These are phyloP conservation scores for Vitis hybrid DNA, from an alignment of 177 flowering plant species.

Conservation along the genomic window DNA sequence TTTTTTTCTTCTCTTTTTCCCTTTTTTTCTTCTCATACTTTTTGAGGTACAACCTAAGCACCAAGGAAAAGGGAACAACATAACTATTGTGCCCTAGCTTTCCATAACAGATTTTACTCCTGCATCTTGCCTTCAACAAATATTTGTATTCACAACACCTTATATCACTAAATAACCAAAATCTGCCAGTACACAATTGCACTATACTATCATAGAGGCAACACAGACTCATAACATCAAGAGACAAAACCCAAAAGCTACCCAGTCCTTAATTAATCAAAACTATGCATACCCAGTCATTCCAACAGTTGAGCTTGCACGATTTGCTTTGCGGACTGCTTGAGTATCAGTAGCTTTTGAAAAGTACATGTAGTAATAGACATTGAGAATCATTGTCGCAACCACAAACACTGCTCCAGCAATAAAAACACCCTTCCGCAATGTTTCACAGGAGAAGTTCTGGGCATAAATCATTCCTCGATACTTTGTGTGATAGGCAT, in stretches of 20 bases:
- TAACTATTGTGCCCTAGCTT: no score
- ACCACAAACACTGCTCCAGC: conserved; percentile 93
- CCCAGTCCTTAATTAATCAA: neutral
- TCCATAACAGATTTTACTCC: neutral
- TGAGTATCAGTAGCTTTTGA: conserved; percentile 62
- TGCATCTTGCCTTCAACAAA: neutral
- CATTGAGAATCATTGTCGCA: conserved; percentile 79
- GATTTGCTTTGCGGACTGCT: conserved; percentile 52
- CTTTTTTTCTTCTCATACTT: neutral
- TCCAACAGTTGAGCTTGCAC: conserved; percentile 67
- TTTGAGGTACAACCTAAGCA: no score
- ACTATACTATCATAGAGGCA: conserved; percentile 11
- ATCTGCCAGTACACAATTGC: neutral
- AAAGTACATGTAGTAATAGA: conserved; percentile 88
- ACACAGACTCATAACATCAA: conserved; percentile 4
- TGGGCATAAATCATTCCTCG: conserved; percentile 58
- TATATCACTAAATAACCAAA: conserved; percentile 2
- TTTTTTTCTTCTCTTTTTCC: neutral
- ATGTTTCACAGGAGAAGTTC: conserved; percentile 73
- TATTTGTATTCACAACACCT: neutral
- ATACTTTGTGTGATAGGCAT: conserved; percentile 94
- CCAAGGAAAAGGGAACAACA: no score
- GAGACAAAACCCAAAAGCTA: conserved; percentile 8
- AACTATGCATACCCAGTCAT: conserved; percentile 75
- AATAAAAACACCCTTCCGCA: conserved; percentile 87